Percentiles rank a stretch among this genome's conserved stretches.
Conservation (phyloP, 2,329 filamentous ascomycete species). For the Talaromyces pinophilus region DNA sequence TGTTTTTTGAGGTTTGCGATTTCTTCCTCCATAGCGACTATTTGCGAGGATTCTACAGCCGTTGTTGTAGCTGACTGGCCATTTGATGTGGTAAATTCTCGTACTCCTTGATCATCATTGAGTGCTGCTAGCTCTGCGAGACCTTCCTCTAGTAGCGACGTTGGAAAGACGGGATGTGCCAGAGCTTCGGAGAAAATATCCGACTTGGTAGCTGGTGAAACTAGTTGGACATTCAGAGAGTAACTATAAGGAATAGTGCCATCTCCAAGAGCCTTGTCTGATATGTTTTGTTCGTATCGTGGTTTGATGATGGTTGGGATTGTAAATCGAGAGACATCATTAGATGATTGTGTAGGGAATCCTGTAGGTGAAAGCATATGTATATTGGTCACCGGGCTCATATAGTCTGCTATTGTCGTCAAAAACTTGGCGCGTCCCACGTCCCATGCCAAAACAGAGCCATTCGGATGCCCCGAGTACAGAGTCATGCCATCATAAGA, state of each 20-base stretch:
- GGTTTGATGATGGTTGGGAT: conserved; percentile 74
- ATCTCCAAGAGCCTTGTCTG: conserved; percentile 36
- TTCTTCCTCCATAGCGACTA: conserved; percentile 43
- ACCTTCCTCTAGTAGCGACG: conserved; percentile 43
- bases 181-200: conserved; percentile 40
- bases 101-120: conserved; percentile 25
- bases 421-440: conserved; percentile 69
- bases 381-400: conserved; percentile 80
- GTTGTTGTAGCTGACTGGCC: background rate
- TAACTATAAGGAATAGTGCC: conserved; percentile 48
- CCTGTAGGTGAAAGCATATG: conserved; percentile 66
- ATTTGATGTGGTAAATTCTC: conserved; percentile 7
- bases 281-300: conserved; percentile 45
- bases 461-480: conserved; percentile 77
- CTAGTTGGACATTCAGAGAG: conserved; percentile 43
- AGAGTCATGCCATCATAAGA: conserved; percentile 81
- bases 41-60: conserved; percentile 28
- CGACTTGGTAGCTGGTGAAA: background rate
- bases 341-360: conserved; percentile 39
- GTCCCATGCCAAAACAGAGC: conserved; percentile 80
- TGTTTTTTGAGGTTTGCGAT: conserved; percentile 43
- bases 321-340: conserved; percentile 49
- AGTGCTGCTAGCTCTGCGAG: conserved; percentile 41
- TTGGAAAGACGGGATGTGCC: conserved; percentile 42
- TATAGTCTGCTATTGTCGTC: conserved; percentile 68